These are phyloP conservation scores for Hsuehochloa calcarea DNA, from an alignment of 176 grass and related monocot genomes.

Conservation along the genomic window DNA sequence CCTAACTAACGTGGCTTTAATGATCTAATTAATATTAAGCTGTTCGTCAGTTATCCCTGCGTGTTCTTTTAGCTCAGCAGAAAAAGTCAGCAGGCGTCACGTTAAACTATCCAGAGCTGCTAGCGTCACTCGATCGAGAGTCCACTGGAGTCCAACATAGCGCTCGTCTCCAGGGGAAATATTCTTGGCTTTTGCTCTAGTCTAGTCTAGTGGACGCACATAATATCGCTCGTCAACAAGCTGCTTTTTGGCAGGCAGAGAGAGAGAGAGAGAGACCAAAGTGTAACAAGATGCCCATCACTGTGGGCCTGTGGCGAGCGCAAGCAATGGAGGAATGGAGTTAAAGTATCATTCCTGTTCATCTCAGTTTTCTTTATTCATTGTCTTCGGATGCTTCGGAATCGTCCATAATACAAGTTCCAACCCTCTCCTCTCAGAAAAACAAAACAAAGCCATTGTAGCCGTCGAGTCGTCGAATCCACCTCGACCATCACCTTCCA, in stretches of 20 bases:
- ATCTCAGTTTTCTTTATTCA: neutral
- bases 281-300: neutral
- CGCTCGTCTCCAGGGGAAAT: slow-evolving; percentile 28
- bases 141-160: slow-evolving; percentile 11
- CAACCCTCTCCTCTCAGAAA: too few relatives aligned
- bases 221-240: too few relatives aligned
- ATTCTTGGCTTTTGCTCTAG: slow-evolving; percentile 32
- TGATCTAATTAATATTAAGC: neutral
- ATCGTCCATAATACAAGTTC: neutral
- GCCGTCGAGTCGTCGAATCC: too few relatives aligned
- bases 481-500: too few relatives aligned
- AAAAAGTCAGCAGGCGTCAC: slow-evolving; percentile 24
- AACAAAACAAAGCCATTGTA: too few relatives aligned
- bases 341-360: slow-evolving; percentile 31
- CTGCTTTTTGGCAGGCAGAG: slow-evolving; percentile 4
- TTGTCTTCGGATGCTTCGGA: neutral
- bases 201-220: slow-evolving; percentile 18
- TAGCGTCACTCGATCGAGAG: neutral
- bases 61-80: neutral
- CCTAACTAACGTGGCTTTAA: neutral
- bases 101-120: neutral
- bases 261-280: too few relatives aligned
- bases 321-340: neutral
- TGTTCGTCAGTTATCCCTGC: neutral
- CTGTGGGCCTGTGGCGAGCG: neutral